phyloP scores from a whole-genome alignment of 306 rosid genomes.

The Pyrus bretschneideri region DNA sequence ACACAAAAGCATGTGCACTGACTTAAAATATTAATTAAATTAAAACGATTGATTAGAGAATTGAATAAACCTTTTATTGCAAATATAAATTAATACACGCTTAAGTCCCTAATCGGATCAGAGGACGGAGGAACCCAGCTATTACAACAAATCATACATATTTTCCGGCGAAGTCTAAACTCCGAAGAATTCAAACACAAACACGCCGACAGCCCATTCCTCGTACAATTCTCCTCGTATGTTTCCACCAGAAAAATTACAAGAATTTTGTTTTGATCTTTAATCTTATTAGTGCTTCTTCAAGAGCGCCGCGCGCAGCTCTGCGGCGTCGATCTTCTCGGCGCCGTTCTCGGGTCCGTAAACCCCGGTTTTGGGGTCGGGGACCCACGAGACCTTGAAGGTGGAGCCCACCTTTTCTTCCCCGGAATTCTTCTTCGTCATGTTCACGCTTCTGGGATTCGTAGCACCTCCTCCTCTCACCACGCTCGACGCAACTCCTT shows the following conservation, averaged over 20 bases:
- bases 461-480: conserved; percentile 26
- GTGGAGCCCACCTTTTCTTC: conserved; percentile 23
- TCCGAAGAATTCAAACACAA: neutral
- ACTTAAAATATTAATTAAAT: neutral
- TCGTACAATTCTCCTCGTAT: neutral
- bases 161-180: neutral
- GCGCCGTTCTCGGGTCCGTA: conserved; percentile 63
- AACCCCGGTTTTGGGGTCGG: conserved; percentile 82
- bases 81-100: neutral
- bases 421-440: conserved; percentile 39
- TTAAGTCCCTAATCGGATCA: neutral
- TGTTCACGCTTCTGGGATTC: conserved; percentile 13
- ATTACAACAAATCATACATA: neutral
- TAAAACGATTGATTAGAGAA: neutral
- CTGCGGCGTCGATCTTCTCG: conserved; percentile 65
- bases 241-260: neutral
- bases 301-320: conserved; percentile 57
- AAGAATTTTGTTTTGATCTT: neutral
- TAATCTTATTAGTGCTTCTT: conserved; percentile 25
- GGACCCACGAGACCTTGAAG: conserved; percentile 76
- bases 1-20: neutral
- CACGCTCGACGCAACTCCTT: conserved; percentile 33
- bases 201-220: conserved; percentile 19
- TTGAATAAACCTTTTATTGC: neutral
- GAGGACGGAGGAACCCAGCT: conserved; percentile 4